Evolutionary conservation across 2,329 filamentous ascomycete genomes (phyloP), one percentile per base, ranked within the genome.

Genomic region (Dendryphion nanum): DNA sequence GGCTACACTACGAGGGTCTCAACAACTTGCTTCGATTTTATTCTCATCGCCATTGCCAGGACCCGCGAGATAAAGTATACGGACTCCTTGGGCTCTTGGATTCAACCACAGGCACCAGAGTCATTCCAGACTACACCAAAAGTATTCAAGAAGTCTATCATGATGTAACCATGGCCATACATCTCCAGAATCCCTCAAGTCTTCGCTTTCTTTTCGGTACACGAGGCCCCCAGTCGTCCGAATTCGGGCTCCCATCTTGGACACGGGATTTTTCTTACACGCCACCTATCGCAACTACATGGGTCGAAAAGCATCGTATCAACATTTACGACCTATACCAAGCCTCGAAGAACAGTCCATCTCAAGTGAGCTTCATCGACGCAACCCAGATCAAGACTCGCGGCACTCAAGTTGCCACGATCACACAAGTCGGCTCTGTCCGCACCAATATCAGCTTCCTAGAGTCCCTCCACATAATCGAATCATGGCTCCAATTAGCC

Each of bases 61-160:
- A 38, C 16, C 35, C 35, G 10, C 13, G 35, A 23, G 35, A 38
- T 29, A 38, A 32, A 16, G 23, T 38, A 38, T 38, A 38, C 19
- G 35, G 28, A 13, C 14, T 33, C 10, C 35, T 38, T 8, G 35
- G 35, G 10, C 35, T 38, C 12, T 6, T 16, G 14, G 20, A 15
- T 13, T n/a, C 13, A 14, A 12, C 6, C 6, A n/a, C n/a, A 26
- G 6, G 17, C 7, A 6, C 12, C 12, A 16, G 20, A 10, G 14
- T 35, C n/a, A 16, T 24, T 7, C 18, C 20, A 7, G 33, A 35
- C 16, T 35, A 35, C 20, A 26, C 7, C 2, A 15, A n/a, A 5
- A 24, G 12, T 16, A 17, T 26, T 13, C 6, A 7, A 3, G 7
- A 23, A 2, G 33, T 35, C 18, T 24, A 15, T n/a, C 10, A 13